phyloP scores from a whole-genome alignment of 1,284 basidiomycete species.

The Cystobasidium pallidum region DNA sequence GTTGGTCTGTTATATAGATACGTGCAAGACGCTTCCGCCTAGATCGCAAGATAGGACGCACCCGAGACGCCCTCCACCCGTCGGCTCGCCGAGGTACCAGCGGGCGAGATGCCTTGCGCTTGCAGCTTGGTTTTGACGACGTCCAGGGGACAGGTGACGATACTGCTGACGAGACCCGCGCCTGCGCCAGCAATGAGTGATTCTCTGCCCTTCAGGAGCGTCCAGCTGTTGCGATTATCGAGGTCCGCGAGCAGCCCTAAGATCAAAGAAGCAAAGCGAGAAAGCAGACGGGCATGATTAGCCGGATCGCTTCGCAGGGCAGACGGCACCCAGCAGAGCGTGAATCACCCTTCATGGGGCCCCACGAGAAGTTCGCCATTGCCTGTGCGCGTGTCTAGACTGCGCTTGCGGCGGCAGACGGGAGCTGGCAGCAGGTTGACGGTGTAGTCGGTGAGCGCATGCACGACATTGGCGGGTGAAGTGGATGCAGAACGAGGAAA shows the following conservation, averaged over 20 bases:
- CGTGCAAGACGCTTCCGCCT: no score
- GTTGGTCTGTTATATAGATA: no score
- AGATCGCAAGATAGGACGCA: slow-evolving; percentile 59
- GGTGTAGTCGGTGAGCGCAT: slow-evolving; percentile 6
- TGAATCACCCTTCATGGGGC: slow-evolving; percentile 35
- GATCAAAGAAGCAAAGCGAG: background rate
- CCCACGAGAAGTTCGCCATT: slow-evolving; percentile 37
- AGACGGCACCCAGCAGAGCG: background rate
- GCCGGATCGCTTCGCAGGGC: background rate
- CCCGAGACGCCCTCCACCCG: slow-evolving; percentile 60
- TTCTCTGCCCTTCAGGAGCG: slow-evolving; percentile 50
- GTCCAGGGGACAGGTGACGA: slow-evolving; percentile 95
- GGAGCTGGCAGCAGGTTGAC: slow-evolving; percentile 20
- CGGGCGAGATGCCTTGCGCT: slow-evolving; percentile 66
- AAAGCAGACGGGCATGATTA: background rate
- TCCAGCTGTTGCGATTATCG: slow-evolving; percentile 42
- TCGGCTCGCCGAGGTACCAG: background rate
- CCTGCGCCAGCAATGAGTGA: slow-evolving; percentile 62
- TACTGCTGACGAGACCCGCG: slow-evolving; percentile 82
- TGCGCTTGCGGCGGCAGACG: slow-evolving; percentile 18
- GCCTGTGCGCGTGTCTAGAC: background rate
- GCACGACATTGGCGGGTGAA: slow-evolving; percentile 20
- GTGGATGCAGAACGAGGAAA: background rate
- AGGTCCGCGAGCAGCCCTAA: slow-evolving; percentile 41
- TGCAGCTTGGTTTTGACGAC: slow-evolving; percentile 97